These are phyloP conservation scores for Davidsoniella eucalypti DNA, from an alignment of 2,329 filamentous ascomycete species.

Conservation along the genomic window DNA sequence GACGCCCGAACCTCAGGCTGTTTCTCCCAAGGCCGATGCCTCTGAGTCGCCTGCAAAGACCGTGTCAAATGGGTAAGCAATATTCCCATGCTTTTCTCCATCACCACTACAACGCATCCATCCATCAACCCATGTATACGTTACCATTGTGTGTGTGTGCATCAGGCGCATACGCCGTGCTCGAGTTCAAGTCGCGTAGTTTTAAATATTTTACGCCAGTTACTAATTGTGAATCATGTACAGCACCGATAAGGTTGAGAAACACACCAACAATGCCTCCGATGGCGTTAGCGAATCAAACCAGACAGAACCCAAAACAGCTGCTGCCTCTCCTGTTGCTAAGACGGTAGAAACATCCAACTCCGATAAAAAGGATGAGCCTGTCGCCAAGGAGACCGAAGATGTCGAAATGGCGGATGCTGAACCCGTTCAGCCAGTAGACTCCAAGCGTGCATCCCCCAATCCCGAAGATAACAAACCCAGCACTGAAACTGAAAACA, in stretches of 20 bases:
- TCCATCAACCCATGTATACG: too few relatives aligned
- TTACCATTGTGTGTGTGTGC: too few relatives aligned
- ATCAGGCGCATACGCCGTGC: too few relatives aligned
- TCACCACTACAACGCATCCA: neutral
- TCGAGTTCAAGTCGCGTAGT: too few relatives aligned
- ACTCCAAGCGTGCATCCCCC: neutral
- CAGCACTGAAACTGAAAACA: neutral
- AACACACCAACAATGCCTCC: neutral
- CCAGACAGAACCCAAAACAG: neutral
- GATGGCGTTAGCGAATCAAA: neutral
- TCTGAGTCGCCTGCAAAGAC: slow-evolving; percentile 7
- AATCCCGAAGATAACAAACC: slow-evolving; percentile 1
- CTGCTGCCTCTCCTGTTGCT: too few relatives aligned
- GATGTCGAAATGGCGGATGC: slow-evolving; percentile 4
- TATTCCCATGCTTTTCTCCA: slow-evolving; percentile 10
- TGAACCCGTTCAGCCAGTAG: neutral
- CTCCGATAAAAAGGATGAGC: neutral
- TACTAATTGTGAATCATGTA: neutral
- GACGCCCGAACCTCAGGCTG: slow-evolving; percentile 6
- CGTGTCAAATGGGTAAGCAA: slow-evolving; percentile 10
- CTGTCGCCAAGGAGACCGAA: neutral
- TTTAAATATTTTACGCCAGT: neutral
- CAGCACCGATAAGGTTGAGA: neutral
- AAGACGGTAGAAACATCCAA: neutral
- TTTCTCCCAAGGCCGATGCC: slow-evolving; percentile 3